Evolutionary conservation across 139 green algal genomes (phyloP).

Genomic region (Mychonastes homosphaera): DNA sequence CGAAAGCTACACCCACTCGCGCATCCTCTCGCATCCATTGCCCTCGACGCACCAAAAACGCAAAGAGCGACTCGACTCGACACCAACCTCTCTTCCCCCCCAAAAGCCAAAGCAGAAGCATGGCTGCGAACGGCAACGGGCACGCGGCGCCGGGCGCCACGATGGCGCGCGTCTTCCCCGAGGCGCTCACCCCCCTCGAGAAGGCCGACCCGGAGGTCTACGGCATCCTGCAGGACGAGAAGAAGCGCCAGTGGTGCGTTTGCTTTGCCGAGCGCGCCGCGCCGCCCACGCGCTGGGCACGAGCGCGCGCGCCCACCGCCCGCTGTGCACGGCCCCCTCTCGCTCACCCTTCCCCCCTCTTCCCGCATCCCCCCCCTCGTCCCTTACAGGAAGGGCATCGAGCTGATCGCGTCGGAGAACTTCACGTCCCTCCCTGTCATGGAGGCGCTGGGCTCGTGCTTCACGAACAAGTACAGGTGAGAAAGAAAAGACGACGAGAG

Average conservation of each 20-base stretch:
- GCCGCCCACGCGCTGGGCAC: background rate
- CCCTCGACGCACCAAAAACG: too few relatives aligned
- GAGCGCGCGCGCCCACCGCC: background rate
- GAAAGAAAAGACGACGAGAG: too few relatives aligned
- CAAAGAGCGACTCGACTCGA: too few relatives aligned
- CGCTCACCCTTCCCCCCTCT: background rate
- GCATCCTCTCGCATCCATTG: background rate
- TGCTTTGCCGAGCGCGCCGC: background rate
- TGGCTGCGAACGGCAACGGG: conserved; percentile 10
- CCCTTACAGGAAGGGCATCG: conserved; percentile 77
- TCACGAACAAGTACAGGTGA: conserved; percentile 99
- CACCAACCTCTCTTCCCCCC: too few relatives aligned
- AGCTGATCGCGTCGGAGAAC: conserved; percentile 97
- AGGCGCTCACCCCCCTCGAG: conserved; percentile 50
- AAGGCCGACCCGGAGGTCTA: conserved; percentile 85
- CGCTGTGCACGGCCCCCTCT: background rate
- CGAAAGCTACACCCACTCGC: background rate
- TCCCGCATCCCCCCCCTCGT: background rate
- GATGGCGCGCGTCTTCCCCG: conserved; percentile 71
- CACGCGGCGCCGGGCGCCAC: too few relatives aligned
- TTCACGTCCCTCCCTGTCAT: conserved; percentile 90
- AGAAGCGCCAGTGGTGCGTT: conserved; percentile 75
- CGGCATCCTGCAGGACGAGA: conserved; percentile 87
- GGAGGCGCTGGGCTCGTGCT: conserved; percentile 85
- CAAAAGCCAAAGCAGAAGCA: too few relatives aligned